Evolutionary conservation across 495 filamentous ascomycete species (phyloP).

Genomic region (Penicillium nucicola): DNA sequence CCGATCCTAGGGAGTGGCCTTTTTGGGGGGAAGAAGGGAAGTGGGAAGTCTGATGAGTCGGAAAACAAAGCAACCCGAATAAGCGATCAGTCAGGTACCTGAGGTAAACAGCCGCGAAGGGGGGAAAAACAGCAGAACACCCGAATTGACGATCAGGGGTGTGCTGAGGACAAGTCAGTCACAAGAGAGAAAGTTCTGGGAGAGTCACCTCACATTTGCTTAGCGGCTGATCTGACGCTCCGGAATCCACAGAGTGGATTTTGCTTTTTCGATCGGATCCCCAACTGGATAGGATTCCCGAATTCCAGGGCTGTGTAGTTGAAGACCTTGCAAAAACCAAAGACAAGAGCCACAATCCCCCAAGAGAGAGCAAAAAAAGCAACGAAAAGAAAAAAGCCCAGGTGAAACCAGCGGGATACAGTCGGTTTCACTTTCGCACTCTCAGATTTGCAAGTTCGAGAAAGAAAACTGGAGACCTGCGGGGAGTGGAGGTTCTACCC

Average conservation of each 20-base stretch:
- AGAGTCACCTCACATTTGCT: constrained; percentile 12
- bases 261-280: constrained; percentile 10
- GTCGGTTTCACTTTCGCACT: constrained; percentile 4
- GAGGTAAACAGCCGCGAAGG: background rate
- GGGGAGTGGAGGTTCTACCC: constrained; percentile 3
- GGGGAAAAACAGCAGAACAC: background rate
- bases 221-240: constrained; percentile 28
- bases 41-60: constrained; percentile 22
- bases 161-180: constrained; percentile 10
- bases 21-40: too few species aligned
- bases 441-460: background rate
- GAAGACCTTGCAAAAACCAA: too few species aligned
- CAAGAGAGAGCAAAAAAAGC: too few species aligned
- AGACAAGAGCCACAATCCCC: too few species aligned
- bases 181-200: constrained; percentile 3
- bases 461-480: constrained; percentile 1
- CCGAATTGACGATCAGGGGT: background rate
- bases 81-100: constrained; percentile 17
- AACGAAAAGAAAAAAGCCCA: background rate
- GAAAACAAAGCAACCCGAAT: constrained; percentile 11
- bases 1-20: background rate
- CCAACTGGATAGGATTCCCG: constrained; percentile 1
- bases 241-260: constrained; percentile 28
- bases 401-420: background rate
- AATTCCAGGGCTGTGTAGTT: constrained; percentile 1